Conservation (phyloP, 495 filamentous ascomycete genomes). For the Patellaria atrata region DNA sequence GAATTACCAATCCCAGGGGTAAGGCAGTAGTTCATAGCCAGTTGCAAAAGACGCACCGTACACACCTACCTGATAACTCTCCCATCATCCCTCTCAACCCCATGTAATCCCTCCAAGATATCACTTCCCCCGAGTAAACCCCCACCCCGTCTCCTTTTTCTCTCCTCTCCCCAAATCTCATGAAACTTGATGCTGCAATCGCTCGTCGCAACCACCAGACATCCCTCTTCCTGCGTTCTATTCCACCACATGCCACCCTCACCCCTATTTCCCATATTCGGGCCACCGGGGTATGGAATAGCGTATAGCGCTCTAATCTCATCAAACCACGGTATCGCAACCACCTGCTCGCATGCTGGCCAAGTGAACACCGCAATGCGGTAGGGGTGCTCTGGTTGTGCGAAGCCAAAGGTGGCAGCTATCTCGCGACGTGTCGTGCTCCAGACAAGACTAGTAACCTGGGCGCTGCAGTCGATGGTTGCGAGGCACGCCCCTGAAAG, state of each 20-base stretch:
- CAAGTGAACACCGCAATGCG: conserved; percentile 91
- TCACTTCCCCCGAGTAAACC: conserved; percentile 74
- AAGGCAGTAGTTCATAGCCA: no score
- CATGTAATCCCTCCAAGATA: conserved; percentile 75
- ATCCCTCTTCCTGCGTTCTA: conserved; percentile 66
- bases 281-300: conserved; percentile 51
- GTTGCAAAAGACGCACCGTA: no score
- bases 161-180: conserved; percentile 69
- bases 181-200: conserved; percentile 94
- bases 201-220: conserved; percentile 85
- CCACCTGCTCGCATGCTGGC: conserved; percentile 82
- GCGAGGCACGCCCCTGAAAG: conserved; percentile 72
- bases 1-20: no score
- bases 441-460: conserved; percentile 91
- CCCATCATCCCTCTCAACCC: conserved; percentile 60
- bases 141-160: conserved; percentile 39
- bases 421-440: conserved; percentile 75
- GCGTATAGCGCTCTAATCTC: conserved; percentile 69
- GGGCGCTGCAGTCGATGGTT: conserved; percentile 82
- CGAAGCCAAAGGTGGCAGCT: conserved; percentile 84
- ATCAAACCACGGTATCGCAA: conserved; percentile 76
- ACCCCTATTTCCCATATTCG: conserved; percentile 28
- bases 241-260: conserved; percentile 38
- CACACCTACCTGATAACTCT: conserved; percentile 13
- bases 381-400: conserved; percentile 82